Evolutionary conservation across 2,329 filamentous ascomycete genomes (phyloP).

Genomic region (Colletotrichum navitas): DNA sequence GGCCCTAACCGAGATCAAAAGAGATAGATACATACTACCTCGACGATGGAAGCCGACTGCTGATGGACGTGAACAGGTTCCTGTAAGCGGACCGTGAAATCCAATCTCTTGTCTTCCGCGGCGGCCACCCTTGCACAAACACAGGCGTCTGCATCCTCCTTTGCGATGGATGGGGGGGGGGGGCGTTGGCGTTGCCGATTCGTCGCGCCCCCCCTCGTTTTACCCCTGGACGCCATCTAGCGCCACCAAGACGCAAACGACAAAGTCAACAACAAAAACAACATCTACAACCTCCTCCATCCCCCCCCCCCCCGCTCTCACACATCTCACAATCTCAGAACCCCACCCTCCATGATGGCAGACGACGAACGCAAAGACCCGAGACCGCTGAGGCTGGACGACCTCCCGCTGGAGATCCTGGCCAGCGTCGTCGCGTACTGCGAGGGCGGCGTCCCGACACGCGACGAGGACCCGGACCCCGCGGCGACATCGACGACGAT

Average conservation of each 20-base stretch:
- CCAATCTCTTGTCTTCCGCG: not conserved
- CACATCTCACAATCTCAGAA: not conserved
- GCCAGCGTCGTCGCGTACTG: not conserved
- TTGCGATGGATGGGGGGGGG: no score
- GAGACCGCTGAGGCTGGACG: not conserved
- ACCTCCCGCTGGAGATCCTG: slow-evolving; percentile 2
- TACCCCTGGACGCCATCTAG: no score
- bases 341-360: not conserved
- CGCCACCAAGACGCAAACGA: not conserved
- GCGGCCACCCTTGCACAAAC: not conserved
- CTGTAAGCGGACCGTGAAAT: not conserved
- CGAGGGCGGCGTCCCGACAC: not conserved
- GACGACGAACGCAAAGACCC: not conserved
- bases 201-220: not conserved
- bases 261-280: not conserved
- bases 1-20: no score
- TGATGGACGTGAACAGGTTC: not conserved
- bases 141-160: no score
- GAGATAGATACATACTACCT: no score
- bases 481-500: not conserved
- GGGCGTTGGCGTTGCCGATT: not conserved
- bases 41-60: not conserved
- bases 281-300: not conserved
- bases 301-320: not conserved
- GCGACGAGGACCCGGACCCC: not conserved